Percentiles rank a stretch among this genome's conserved stretches.
phyloP scores from a whole-genome alignment of 352 stramenopile species.

The Phytophthora brassicae region DNA sequence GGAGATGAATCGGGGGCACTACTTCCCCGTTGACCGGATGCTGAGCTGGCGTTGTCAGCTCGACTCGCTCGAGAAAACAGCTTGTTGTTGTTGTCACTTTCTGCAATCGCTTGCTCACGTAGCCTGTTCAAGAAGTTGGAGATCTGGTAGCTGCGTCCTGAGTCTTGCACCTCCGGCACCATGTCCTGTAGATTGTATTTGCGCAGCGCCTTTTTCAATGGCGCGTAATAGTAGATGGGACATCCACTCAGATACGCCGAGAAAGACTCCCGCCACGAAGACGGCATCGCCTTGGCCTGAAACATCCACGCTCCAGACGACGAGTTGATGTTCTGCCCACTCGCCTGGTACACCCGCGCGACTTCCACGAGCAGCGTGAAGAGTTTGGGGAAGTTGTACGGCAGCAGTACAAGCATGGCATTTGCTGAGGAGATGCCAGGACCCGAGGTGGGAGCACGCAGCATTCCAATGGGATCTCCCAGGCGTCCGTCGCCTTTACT shows the following conservation, averaged over 20 bases:
- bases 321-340: constrained; percentile 75
- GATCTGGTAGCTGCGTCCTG: constrained; percentile 82
- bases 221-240: constrained; percentile 81
- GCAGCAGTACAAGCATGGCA: constrained; percentile 77
- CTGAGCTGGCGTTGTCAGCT: constrained; percentile 17
- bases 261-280: constrained; percentile 83
- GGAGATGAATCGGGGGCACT: constrained; percentile 41
- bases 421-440: constrained; percentile 39
- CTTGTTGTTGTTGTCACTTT: constrained; percentile 84
- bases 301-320: constrained; percentile 76
- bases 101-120: constrained; percentile 67
- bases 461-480: constrained; percentile 81
- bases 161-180: constrained; percentile 82
- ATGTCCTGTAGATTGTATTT: constrained; percentile 90
- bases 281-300: constrained; percentile 86
- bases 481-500: constrained; percentile 83
- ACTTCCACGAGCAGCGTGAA: constrained; percentile 85
- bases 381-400: constrained; percentile 87
- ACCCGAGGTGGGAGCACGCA: constrained; percentile 38
- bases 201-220: constrained; percentile 79
- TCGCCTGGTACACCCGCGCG: constrained; percentile 78
- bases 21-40: constrained; percentile 13
- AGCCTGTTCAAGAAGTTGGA: constrained; percentile 75
- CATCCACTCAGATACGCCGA: constrained; percentile 74
- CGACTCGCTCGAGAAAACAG: constrained; percentile 50